Base-by-base conservation (phyloP, 208 protist species). In the Vickermania ingenoplastis region DNA sequence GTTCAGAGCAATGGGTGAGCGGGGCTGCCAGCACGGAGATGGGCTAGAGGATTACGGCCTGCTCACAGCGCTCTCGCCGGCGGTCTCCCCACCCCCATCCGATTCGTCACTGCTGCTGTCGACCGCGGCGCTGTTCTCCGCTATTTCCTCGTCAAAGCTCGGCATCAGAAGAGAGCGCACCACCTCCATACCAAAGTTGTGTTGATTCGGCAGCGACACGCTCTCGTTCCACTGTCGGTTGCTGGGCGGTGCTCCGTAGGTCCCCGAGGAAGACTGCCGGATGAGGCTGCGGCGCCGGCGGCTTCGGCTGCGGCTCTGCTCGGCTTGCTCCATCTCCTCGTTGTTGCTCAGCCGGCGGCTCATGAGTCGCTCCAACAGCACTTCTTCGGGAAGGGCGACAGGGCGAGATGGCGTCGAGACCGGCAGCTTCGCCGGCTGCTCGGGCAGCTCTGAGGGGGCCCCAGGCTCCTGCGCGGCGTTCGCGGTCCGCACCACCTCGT, bases 101-200 rank as follows among this genome's bases (percentile, higher is more conserved):
- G n/a, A n/a, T n/a, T n/a, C n/a, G n/a, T n/a, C n/a, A n/a, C n/a
- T n/a, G n/a, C n/a, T n/a, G n/a, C n/a, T n/a, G n/a, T n/a, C n/a
- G n/a, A n/a, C n/a, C n/a, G 36, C 7, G 36, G 11, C 17, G 36
- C 36, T 45, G 36, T 17, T 45, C 17, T 45, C 36, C 36, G 36
- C 36, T n/a, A 17, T 45, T 7, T 17, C 36, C 11, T 17, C 36
- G 11, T 45, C 36, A 45, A n/a, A 45, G 36, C 11, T 45, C 11
- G 36, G 36, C 17, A 61, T 27, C 27, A 27, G 30, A 51, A 5
- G 23, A 4, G 27, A 54, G 25, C 41, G 58, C 14, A 62, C 45
- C 41, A 62, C 25, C 24, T 28, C 58, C 25, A 62, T 56, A 23
- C 36, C 45, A 56, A 62, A 62, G 21, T 28, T 54, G 50, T 54